Base-by-base conservation (phyloP, 1,139 yeast species). In the Taphrina flavorubra region DNA sequence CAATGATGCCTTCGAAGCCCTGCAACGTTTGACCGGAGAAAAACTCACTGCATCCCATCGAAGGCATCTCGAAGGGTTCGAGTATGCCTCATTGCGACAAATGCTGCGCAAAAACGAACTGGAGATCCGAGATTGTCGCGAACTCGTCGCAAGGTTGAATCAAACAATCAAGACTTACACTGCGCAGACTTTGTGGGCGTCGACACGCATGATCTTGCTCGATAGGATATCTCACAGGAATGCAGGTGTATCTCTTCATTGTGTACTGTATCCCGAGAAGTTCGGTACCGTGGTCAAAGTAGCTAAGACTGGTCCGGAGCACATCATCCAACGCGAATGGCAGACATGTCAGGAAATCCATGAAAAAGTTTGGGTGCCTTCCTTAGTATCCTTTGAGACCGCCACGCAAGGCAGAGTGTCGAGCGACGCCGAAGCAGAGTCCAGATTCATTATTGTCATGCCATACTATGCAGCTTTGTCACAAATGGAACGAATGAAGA, bases 251-350 rank as follows among this genome's bases (percentile, higher is more conserved):
- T 53, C 58, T 11, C 34, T 53, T 6, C 58, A 53, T 37, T 53
- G 58, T 25, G 58, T 53, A 14, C 42, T 53, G 20, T 53, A 53
- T 36, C 58, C 58, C 42, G 42, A 53, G 16, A 31, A 36, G 36
- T 53, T 53, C 44, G 58, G 58, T 7, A n/a, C 42, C 18, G 58
- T 53, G 20, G 58, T 53, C 16, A 53, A 53, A 2, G 58, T 53
- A 25, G 58, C 58, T 7, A 53, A 53, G 18, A 53, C 58, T n/a
- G 58, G 58, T 8, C 58, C 58, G 58, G 58, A 53, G 16, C 58
- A 53, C 58, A 53, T 53, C 6, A 53, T 53, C 2, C 25, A n/a
- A 13, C 40, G 58, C 11, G 58, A 53, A 18, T 53, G 58, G 58
- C 36, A 53, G 42, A 53, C 20, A n/a, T 53, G 58, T 18, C 58